Percentiles rank a stretch among this genome's conserved stretches.
Conservation (phyloP, 192 early-diverging fungal genomes). For the Backusella liffmaniae region DNA sequence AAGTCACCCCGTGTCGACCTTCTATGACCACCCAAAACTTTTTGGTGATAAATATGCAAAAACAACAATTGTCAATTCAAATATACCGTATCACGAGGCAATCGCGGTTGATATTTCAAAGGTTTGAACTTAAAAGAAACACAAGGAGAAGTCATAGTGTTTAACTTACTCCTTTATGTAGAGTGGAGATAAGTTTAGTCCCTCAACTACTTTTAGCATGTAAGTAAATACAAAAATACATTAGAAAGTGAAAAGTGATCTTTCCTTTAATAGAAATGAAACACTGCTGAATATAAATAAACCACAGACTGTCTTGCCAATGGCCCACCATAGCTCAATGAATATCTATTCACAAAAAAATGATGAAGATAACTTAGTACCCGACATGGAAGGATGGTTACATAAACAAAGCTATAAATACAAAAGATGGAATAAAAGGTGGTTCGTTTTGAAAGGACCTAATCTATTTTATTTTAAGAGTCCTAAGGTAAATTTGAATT, state of each 20-base stretch:
- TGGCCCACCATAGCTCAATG: neutral
- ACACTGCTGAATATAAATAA: neutral
- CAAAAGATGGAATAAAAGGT: slow-evolving; percentile 53
- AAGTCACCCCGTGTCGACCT: neutral
- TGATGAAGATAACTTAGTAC: slow-evolving; percentile 14
- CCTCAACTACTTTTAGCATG: neutral
- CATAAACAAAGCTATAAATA: slow-evolving; percentile 54
- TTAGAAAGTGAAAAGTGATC: neutral
- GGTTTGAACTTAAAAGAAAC: neutral
- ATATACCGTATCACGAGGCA: neutral
- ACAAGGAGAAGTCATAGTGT: neutral
- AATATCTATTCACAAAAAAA: neutral
- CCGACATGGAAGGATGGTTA: slow-evolving; percentile 54
- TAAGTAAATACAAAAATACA: neutral
- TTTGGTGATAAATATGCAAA: neutral
- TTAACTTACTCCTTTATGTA: slow-evolving; percentile 1
- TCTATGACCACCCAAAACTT: neutral
- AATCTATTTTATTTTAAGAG: slow-evolving; percentile 56
- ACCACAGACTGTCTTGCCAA: neutral
- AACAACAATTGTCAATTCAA: neutral
- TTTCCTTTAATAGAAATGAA: neutral
- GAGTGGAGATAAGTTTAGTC: neutral
- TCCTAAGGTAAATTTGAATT: slow-evolving; percentile 28
- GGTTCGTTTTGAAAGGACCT: slow-evolving; percentile 52
- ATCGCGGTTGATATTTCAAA: neutral